Percentiles rank a stretch among this genome's conserved stretches.
These are phyloP conservation scores for Penicillium sp. DNA, from an alignment of 2,329 filamentous ascomycete species.

Conservation along the genomic window DNA sequence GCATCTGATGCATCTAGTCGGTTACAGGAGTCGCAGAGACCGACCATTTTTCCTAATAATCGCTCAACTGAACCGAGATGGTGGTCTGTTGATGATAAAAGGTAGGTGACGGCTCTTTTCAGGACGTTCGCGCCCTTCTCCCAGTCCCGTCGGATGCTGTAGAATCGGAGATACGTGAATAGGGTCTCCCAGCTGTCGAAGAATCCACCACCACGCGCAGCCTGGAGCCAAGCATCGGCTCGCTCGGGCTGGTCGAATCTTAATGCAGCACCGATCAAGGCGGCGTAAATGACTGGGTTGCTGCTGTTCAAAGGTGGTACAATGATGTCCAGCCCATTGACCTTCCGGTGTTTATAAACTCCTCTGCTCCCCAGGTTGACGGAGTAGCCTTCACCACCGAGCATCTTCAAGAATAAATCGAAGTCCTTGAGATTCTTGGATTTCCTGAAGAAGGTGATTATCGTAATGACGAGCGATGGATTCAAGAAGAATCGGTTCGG, in stretches of 20 bases:
- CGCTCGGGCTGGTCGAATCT: constrained; percentile 41
- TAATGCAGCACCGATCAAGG: constrained; percentile 39
- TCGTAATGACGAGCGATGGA: constrained; percentile 36
- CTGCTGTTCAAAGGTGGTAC: constrained; percentile 35
- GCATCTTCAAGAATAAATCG: constrained; percentile 38
- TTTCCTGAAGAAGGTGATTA: constrained; percentile 39
- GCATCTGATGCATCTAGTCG: constrained; percentile 29
- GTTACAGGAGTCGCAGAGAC: constrained; percentile 37
- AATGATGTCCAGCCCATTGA: constrained; percentile 39
- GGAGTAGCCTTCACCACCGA: constrained; percentile 35
- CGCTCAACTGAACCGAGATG: constrained; percentile 29
- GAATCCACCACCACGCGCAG: constrained; percentile 35
- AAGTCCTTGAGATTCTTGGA: constrained; percentile 42
- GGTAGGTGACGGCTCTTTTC: constrained; percentile 35
- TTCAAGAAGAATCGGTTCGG: constrained; percentile 38
- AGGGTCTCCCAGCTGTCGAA: constrained; percentile 39
- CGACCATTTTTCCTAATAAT: constrained; percentile 39
- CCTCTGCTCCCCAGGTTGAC: constrained; percentile 32
- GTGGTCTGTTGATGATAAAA: constrained; percentile 36
- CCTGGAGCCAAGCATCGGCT: constrained; percentile 42
- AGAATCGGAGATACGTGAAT: constrained; percentile 39
- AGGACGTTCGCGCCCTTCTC: constrained; percentile 33
- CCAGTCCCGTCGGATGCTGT: constrained; percentile 37
- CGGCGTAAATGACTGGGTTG: constrained; percentile 35
- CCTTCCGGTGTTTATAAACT: constrained; percentile 24